phyloP scores from a whole-genome alignment of 2,329 filamentous ascomycete species.

The Verruconis gallopava region DNA sequence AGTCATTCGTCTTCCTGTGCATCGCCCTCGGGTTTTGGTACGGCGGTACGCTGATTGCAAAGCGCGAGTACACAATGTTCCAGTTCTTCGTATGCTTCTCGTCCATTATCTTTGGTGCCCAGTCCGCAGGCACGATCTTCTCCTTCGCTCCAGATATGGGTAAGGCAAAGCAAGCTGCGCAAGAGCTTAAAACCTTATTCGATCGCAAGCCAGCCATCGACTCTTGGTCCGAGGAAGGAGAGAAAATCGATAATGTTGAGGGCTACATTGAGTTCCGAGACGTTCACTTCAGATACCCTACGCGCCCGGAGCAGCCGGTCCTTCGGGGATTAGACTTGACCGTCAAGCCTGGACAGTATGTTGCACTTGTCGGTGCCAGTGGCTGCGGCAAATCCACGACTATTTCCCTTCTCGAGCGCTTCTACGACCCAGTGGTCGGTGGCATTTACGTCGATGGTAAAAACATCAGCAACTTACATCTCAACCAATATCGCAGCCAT shows the following conservation, averaged over 20 bases:
- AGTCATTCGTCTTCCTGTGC: slow-evolving; percentile 71
- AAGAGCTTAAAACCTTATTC: slow-evolving; percentile 68
- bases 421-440: slow-evolving; percentile 79
- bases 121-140: slow-evolving; percentile 82
- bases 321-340: slow-evolving; percentile 68
- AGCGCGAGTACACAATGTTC: slow-evolving; percentile 60
- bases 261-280: slow-evolving; percentile 80
- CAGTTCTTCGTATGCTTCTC: slow-evolving; percentile 90
- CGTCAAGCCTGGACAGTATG: slow-evolving; percentile 66
- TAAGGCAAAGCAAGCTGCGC: slow-evolving; percentile 76
- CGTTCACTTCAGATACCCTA: slow-evolving; percentile 90
- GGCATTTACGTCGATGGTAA: slow-evolving; percentile 70
- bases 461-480: slow-evolving; percentile 67
- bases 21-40: slow-evolving; percentile 91
- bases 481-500: slow-evolving; percentile 73
- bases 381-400: slow-evolving; percentile 93
- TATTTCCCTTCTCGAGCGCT: slow-evolving; percentile 81
- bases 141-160: slow-evolving; percentile 86
- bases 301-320: slow-evolving; percentile 80
- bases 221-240: slow-evolving; percentile 61
- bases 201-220: slow-evolving; percentile 74
- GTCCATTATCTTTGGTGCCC: slow-evolving; percentile 78
- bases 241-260: slow-evolving; percentile 48
- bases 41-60: slow-evolving; percentile 62
- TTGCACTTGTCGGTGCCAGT: slow-evolving; percentile 84